These are phyloP conservation scores for Schrenkiella parvula DNA, from an alignment of 345 rosid species.

Conservation along the genomic window DNA sequence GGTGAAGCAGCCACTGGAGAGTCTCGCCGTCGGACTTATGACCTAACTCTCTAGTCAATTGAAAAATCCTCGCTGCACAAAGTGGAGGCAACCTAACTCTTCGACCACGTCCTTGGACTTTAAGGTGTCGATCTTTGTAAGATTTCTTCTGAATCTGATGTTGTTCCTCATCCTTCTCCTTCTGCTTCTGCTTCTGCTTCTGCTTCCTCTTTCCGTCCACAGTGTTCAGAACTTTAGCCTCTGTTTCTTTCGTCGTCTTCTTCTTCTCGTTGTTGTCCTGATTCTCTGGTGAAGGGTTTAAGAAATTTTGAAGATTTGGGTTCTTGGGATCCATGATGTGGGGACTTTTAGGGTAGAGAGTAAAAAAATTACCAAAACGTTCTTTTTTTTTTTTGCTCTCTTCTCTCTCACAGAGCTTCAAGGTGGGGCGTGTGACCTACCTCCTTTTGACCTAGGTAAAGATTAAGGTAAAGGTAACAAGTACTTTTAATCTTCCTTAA, in stretches of 20 bases:
- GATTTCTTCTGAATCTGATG: background rate
- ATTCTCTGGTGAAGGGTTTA: background rate
- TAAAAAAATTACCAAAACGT: background rate
- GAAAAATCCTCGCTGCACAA: slow-evolving; percentile 19
- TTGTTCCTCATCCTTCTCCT: background rate
- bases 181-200: background rate
- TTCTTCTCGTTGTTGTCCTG: background rate
- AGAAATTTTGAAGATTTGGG: background rate
- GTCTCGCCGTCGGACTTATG: slow-evolving; percentile 26
- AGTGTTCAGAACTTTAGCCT: background rate
- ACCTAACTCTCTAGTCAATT: slow-evolving; percentile 21
- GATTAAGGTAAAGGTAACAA: slow-evolving; percentile 1
- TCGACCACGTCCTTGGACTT: slow-evolving; percentile 22
- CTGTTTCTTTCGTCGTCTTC: background rate
- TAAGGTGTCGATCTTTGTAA: slow-evolving; percentile 6
- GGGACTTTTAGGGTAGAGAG: background rate
- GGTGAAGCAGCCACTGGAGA: slow-evolving; percentile 20
- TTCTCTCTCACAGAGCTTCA: background rate
- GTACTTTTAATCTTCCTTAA: background rate
- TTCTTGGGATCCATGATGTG: slow-evolving; percentile 16
- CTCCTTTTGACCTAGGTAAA: background rate
- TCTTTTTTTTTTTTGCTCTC: background rate
- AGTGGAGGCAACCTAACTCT: slow-evolving; percentile 4
- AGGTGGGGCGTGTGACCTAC: background rate
- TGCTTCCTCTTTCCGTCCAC: slow-evolving; percentile 4